Conservation (phyloP, 345 rosid genomes). For the Citrus cavaleriei region DNA sequence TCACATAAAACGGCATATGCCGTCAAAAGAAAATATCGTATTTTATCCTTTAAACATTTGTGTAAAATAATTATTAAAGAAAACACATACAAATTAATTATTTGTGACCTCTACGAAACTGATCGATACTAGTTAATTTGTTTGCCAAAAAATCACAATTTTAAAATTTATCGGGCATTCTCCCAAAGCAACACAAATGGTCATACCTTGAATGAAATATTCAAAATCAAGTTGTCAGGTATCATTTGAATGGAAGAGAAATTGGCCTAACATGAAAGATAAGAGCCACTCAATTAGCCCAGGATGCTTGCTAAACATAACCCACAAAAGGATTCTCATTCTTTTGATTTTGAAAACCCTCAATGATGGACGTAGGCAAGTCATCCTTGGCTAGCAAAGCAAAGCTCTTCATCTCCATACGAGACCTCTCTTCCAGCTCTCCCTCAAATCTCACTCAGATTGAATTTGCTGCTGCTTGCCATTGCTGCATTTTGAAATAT, state of each 20-base stretch:
- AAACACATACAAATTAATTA: too few species aligned
- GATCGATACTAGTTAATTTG: too few species aligned
- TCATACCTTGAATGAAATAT: too few species aligned
- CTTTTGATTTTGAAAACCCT: not conserved
- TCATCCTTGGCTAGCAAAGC: conserved; percentile 60
- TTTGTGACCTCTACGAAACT: too few species aligned
- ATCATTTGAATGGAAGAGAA: conserved; percentile 17
- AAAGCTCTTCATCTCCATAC: conserved; percentile 40
- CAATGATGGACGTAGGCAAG: conserved; percentile 36
- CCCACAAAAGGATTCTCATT: not conserved
- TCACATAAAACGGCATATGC: too few species aligned
- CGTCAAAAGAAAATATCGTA: too few species aligned
- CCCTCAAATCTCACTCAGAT: not conserved
- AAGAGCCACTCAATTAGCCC: conserved; percentile 39
- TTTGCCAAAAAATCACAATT: too few species aligned
- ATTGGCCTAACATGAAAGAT: conserved; percentile 29
- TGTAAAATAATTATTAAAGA: too few species aligned
- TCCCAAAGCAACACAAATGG: too few species aligned
- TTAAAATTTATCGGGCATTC: too few species aligned
- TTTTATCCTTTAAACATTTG: too few species aligned
- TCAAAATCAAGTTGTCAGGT: not conserved
- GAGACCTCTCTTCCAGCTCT: conserved; percentile 32
- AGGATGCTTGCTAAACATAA: conserved; percentile 25
- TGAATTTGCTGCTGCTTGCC: not conserved
- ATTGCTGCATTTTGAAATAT: not conserved